Evolutionary conservation across 192 early-diverging fungal species (phyloP).

Genomic region (Coemansia sp.): DNA sequence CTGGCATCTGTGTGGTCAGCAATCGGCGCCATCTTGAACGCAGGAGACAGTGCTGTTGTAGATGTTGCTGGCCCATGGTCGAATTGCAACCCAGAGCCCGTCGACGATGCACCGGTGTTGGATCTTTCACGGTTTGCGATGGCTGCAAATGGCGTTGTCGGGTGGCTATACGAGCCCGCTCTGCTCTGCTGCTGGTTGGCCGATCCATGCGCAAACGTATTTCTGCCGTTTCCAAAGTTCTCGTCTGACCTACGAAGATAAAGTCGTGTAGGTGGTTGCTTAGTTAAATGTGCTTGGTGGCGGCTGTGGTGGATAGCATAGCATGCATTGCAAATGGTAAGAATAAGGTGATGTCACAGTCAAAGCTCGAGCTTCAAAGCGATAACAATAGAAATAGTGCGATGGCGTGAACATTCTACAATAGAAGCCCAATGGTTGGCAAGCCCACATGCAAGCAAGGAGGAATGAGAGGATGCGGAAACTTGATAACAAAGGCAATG

Average conservation of each 20-base stretch:
- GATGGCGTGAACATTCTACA: too few relatives aligned
- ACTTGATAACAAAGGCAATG: too few relatives aligned
- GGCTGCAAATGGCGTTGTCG: background rate
- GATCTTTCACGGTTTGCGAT: slow-evolving; percentile 17
- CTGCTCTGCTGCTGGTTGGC: background rate
- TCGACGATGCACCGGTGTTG: slow-evolving; percentile 35
- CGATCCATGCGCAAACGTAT: background rate
- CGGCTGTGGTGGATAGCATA: too few relatives aligned
- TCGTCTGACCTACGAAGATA: slow-evolving; percentile 22
- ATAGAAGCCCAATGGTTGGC: too few relatives aligned
- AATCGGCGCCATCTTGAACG: background rate
- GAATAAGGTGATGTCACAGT: too few relatives aligned
- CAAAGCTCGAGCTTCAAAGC: too few relatives aligned
- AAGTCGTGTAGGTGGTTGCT: background rate
- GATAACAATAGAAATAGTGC: too few relatives aligned
- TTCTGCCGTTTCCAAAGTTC: slow-evolving; percentile 4
- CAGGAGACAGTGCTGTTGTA: slow-evolving; percentile 39
- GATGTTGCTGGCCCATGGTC: slow-evolving; percentile 31
- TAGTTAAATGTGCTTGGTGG: too few relatives aligned
- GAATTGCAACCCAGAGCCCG: slow-evolving; percentile 30
- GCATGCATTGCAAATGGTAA: too few relatives aligned
- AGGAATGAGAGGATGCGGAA: too few relatives aligned
- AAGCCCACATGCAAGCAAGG: too few relatives aligned
- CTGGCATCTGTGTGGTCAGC: background rate
- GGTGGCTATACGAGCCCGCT: background rate